Percentiles rank a stretch among this genome's conserved stretches.
These are phyloP conservation scores for Penstemon davidsonii DNA, from an alignment of 257 asterid species.

Conservation along the genomic window DNA sequence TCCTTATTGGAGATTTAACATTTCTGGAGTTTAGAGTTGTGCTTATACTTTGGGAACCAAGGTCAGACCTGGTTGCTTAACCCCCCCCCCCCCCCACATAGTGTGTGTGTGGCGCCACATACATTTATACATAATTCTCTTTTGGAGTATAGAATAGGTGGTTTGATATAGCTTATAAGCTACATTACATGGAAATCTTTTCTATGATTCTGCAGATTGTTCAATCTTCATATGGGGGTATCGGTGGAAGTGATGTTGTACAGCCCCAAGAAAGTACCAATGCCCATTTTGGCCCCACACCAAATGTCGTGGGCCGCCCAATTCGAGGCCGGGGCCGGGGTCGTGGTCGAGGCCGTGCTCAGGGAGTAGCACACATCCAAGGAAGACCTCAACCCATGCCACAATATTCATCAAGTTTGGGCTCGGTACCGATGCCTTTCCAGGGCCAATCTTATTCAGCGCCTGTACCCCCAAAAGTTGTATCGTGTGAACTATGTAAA, in stretches of 20 bases:
- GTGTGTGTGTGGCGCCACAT: neutral
- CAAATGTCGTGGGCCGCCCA: conserved; percentile 25
- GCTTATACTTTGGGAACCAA: neutral
- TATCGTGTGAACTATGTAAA: conserved; percentile 57
- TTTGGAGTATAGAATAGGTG: neutral
- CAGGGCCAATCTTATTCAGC: conserved; percentile 29
- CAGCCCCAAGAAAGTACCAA: conserved; percentile 35
- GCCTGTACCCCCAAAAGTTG: conserved; percentile 38
- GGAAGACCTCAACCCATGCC: conserved; percentile 33
- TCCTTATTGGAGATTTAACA: neutral
- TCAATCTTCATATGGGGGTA: conserved; percentile 41
- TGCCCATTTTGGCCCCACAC: conserved; percentile 31
- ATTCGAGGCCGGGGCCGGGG: conserved; percentile 35
- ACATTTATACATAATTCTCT: neutral
- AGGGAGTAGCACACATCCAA: conserved; percentile 31
- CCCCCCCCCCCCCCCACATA: neutral
- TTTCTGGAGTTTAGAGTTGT: neutral
- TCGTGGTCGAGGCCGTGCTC: conserved; percentile 31
- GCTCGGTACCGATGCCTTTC: conserved; percentile 25
- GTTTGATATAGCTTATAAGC: conserved; percentile 10
- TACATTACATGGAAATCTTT: conserved; percentile 24
- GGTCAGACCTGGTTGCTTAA: neutral
- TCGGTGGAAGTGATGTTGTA: conserved; percentile 34
- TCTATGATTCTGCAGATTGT: conserved; percentile 44
- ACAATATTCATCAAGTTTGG: conserved; percentile 23